Conservation (phyloP, 1,284 basidiomycete species). For the Sporisorium exsertum region DNA sequence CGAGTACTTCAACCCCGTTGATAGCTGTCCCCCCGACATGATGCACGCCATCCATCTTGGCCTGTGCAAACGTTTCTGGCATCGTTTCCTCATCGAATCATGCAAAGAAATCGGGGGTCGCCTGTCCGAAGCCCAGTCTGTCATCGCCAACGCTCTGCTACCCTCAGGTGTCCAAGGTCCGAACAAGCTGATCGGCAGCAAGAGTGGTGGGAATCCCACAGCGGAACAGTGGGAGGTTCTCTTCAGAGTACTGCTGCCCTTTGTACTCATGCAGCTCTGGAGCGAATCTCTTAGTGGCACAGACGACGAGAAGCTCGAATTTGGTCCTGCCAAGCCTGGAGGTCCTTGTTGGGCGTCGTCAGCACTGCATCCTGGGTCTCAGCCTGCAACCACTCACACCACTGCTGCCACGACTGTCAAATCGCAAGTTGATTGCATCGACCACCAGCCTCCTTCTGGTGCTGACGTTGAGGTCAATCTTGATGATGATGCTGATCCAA, state of each 20-base stretch:
- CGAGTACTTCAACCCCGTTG: not conserved
- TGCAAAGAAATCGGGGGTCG: not conserved
- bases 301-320: not conserved
- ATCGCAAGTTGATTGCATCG: too few species aligned
- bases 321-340: not conserved
- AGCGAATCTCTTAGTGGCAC: not conserved
- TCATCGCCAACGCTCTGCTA: not conserved
- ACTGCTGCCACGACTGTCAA: not conserved
- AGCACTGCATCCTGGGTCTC: not conserved
- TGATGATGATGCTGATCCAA: not conserved
- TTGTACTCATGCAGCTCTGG: conserved; percentile 15
- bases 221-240: conserved; percentile 2
- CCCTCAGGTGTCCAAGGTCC: not conserved
- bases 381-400: too few species aligned
- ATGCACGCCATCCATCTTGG: conserved; percentile 21
- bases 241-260: not conserved
- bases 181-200: not conserved
- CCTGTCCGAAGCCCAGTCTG: not conserved
- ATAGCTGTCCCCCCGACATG: conserved; percentile 1
- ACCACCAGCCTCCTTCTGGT: too few species aligned
- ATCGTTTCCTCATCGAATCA: conserved; percentile 1
- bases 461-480: too few species aligned
- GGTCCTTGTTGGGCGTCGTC: not conserved
- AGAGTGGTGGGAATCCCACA: not conserved
- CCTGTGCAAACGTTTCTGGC: conserved; percentile 17